Percentiles rank a stretch among this genome's conserved stretches.
These are phyloP conservation scores for Akebia trifoliata DNA, from an alignment of 164 flowering plant species.

Conservation along the genomic window DNA sequence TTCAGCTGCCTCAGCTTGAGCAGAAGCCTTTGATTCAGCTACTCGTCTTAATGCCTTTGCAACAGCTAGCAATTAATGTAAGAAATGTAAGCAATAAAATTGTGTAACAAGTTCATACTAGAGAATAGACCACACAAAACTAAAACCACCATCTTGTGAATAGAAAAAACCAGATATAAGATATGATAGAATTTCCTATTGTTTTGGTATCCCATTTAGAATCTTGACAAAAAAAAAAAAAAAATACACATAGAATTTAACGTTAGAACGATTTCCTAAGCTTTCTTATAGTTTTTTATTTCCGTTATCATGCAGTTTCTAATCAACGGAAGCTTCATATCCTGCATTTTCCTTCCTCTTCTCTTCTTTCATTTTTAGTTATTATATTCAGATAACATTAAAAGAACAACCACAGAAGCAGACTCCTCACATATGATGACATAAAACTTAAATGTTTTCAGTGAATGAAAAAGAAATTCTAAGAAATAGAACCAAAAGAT, in stretches of 20 bases:
- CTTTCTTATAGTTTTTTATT: too few relatives aligned
- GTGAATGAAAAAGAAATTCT: neutral
- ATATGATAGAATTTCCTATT: neutral
- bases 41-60: conserved; percentile 81
- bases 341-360: too few relatives aligned
- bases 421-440: neutral
- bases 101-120: neutral
- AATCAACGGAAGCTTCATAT: too few relatives aligned
- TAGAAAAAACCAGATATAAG: neutral
- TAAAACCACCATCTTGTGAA: neutral
- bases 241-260: too few relatives aligned
- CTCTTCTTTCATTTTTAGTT: too few relatives aligned
- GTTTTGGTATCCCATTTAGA: neutral
- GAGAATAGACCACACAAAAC: too few relatives aligned
- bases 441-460: neutral
- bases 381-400: too few relatives aligned
- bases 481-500: neutral
- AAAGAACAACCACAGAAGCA: neutral
- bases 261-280: too few relatives aligned
- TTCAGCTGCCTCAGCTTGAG: conserved; percentile 97
- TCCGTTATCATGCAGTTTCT: too few relatives aligned
- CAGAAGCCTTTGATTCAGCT: conserved; percentile 93
- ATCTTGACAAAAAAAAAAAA: too few relatives aligned
- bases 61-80: conserved; percentile 55
- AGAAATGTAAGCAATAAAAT: conserved; percentile 7